phyloP scores from a whole-genome alignment of 768 basidiomycete species.

The Mrakia gelida region DNA sequence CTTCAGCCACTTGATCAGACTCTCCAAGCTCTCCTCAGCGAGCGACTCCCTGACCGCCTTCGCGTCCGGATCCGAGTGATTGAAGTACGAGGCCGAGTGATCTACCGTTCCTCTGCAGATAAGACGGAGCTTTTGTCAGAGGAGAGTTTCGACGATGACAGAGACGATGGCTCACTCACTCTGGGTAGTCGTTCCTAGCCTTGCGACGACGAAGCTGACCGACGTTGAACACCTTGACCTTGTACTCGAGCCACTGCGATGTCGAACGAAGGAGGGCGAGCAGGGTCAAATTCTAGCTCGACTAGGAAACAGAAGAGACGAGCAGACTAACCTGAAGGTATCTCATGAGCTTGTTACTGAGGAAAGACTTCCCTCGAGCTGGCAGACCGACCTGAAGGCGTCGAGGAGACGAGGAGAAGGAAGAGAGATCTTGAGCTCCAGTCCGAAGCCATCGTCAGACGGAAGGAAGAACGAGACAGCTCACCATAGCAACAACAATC shows the following conservation, averaged over 20 bases:
- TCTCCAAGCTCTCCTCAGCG: conserved; percentile 87
- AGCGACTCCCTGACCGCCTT: conserved; percentile 71
- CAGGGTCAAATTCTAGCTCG: conserved; percentile 16
- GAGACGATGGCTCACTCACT: not conserved
- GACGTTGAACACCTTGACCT: conserved; percentile 98
- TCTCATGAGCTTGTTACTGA: conserved; percentile 94
- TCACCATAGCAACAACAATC: conserved; percentile 94
- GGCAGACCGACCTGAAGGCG: conserved; percentile 77
- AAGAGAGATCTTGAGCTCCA: conserved; percentile 5
- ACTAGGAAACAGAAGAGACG: not conserved
- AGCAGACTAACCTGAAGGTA: conserved; percentile 71
- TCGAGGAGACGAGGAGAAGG: not conserved
- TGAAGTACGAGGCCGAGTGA: conserved; percentile 86
- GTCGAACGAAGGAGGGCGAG: not conserved
- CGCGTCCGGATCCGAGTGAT: conserved; percentile 74
- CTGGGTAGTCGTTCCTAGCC: conserved; percentile 50
- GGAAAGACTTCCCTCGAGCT: conserved; percentile 96
- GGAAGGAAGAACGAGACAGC: conserved; percentile 29
- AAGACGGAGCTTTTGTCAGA: not conserved
- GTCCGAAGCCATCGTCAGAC: no score
- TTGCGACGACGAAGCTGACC: conserved; percentile 86
- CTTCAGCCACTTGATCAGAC: conserved; percentile 90
- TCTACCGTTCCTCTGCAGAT: conserved; percentile 47
- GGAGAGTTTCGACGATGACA: not conserved
- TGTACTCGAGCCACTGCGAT: conserved; percentile 90